These are phyloP conservation scores for Ajuga chamaepitys DNA, from an alignment of 257 asterid genomes.

Conservation along the genomic window DNA sequence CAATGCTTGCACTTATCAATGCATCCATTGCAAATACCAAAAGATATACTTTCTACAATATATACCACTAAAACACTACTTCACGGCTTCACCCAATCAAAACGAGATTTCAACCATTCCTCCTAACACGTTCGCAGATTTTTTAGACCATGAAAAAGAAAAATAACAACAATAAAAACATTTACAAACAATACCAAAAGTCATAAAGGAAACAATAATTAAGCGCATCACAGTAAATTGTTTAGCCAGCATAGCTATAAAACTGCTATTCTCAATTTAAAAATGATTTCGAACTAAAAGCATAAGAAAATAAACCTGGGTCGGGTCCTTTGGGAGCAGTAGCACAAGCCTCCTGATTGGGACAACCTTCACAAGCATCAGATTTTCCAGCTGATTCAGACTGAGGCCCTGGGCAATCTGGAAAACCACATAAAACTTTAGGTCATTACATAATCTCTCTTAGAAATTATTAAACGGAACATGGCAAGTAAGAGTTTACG, in stretches of 20 bases:
- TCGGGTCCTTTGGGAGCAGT: constrained; percentile 98
- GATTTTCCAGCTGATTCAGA: constrained; percentile 86
- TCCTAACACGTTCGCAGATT: background rate
- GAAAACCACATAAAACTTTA: background rate
- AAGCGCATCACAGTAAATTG: background rate
- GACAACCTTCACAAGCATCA: constrained; percentile 78
- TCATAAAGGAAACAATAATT: background rate
- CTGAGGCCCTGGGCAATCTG: constrained; percentile 89
- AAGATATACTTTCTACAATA: background rate
- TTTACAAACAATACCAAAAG: no score
- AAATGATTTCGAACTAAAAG: background rate
- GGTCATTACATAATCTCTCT: background rate
- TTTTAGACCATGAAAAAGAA: no score
- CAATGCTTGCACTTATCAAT: background rate
- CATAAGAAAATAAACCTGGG: constrained; percentile 41
- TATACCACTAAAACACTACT: background rate
- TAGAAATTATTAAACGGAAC: background rate
- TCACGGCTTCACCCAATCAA: background rate
- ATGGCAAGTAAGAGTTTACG: background rate
- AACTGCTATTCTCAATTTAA: background rate
- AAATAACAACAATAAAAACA: background rate
- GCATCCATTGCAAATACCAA: background rate
- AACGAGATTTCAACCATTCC: background rate
- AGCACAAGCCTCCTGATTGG: constrained; percentile 85
- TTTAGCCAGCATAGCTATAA: background rate